A percentile compares a stretch with the other conserved stretches of the same genome.
These are phyloP conservation scores for Lasiosphaeria ovina DNA, from an alignment of 495 filamentous ascomycete genomes.

Conservation along the genomic window DNA sequence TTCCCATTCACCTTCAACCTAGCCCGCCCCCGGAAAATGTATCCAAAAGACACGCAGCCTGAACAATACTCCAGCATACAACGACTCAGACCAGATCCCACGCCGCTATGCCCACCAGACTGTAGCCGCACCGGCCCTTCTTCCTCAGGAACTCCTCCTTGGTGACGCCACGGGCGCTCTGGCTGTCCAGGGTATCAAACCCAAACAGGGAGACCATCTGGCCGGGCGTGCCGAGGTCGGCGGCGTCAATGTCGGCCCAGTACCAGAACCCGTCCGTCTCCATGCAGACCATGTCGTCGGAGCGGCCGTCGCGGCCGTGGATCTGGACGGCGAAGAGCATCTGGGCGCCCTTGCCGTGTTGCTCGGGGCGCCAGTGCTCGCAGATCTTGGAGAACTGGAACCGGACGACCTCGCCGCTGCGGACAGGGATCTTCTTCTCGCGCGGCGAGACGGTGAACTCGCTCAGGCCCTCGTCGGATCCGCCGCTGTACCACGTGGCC, in stretches of 20 bases:
- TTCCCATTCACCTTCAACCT: too few species aligned
- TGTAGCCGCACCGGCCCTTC: conserved; percentile 60
- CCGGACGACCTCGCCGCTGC: conserved; percentile 49
- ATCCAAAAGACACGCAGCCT: too few species aligned
- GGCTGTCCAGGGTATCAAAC: conserved; percentile 61
- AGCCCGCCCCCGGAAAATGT: too few species aligned
- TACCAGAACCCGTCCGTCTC: conserved; percentile 66
- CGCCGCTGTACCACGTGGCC: conserved; percentile 50
- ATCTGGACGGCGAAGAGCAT: conserved; percentile 66
- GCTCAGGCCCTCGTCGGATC: conserved; percentile 61
- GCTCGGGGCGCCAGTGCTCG: conserved; percentile 71
- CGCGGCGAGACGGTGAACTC: conserved; percentile 59
- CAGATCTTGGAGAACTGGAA: conserved; percentile 78
- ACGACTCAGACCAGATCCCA: conserved; percentile 65
- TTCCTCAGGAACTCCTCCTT: conserved; percentile 60
- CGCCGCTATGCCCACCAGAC: conserved; percentile 58
- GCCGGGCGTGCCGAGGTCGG: conserved; percentile 65
- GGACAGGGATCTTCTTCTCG: conserved; percentile 55
- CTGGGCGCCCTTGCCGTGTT: conserved; percentile 59
- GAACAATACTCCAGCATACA: too few species aligned
- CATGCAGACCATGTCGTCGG: conserved; percentile 63
- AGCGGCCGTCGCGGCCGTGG: conserved; percentile 63
- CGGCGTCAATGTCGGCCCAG: conserved; percentile 68
- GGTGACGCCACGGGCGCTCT: conserved; percentile 66
- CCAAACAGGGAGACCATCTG: conserved; percentile 61